These are phyloP conservation scores for Naganishia randhawae DNA, from an alignment of 768 basidiomycete species.

Conservation along the genomic window DNA sequence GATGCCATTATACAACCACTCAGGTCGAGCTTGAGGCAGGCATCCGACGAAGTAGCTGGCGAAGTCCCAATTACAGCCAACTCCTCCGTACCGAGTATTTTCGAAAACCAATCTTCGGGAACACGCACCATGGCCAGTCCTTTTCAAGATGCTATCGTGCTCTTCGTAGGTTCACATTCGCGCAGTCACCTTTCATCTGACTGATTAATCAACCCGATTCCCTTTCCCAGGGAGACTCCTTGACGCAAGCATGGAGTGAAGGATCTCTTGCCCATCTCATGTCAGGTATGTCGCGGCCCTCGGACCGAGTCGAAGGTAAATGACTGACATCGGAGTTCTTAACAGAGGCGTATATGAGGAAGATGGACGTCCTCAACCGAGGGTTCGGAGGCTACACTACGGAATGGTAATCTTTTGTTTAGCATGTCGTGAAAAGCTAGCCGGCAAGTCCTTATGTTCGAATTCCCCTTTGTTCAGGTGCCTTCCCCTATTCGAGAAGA, in stretches of 20 bases:
- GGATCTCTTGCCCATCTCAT: conserved; percentile 67
- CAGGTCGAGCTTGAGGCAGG: no score
- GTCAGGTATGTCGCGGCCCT: conserved; percentile 55
- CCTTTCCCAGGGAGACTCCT: conserved; percentile 41
- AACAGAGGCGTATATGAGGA: conserved; percentile 70
- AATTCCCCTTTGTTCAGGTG: conserved; percentile 52
- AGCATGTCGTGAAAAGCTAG: no score
- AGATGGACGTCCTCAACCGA: conserved; percentile 80
- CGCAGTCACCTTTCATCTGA: neutral
- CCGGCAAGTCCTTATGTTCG: neutral
- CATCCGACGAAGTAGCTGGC: no score
- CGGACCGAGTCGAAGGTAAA: neutral
- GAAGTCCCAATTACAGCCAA: no score
- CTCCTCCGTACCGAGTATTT: no score
- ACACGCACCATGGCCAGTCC: neutral
- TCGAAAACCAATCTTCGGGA: no score
- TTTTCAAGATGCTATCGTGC: conserved; percentile 40
- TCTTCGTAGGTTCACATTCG: conserved; percentile 40
- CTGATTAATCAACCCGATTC: neutral
- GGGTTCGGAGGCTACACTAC: conserved; percentile 76
- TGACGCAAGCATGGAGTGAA: conserved; percentile 41
- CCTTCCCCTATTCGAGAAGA: conserved; percentile 70
- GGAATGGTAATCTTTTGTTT: conserved; percentile 58
- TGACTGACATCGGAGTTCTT: neutral
- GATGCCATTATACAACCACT: no score